Evolutionary conservation across 371 early-diverging fungal genomes (phyloP).

Genomic region (Lichtheimia ramosa): DNA sequence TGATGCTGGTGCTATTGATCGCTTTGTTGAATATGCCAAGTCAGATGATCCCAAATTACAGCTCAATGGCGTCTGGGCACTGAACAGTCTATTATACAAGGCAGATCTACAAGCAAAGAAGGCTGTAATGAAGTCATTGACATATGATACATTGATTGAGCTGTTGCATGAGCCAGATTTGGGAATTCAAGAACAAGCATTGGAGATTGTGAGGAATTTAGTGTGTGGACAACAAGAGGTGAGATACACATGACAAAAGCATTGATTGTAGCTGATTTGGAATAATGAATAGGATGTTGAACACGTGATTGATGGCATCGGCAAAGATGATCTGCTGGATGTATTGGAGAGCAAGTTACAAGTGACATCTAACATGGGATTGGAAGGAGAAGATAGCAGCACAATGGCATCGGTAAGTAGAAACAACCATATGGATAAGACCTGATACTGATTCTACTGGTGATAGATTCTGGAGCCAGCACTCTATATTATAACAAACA

Average conservation of each 20-base stretch:
- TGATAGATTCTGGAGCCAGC: constrained; percentile 41
- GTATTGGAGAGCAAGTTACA: constrained; percentile 71
- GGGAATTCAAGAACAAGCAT: constrained; percentile 76
- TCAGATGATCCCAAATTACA: constrained; percentile 54
- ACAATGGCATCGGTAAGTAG: constrained; percentile 23
- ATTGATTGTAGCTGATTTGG: too few relatives aligned
- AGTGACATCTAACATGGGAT: constrained; percentile 35
- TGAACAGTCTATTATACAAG: constrained; percentile 80
- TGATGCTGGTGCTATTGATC: constrained; percentile 76
- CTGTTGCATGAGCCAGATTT: constrained; percentile 65
- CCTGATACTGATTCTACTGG: not conserved
- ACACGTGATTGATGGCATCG: constrained; percentile 70
- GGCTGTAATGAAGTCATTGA: constrained; percentile 68
- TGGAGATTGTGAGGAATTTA: constrained; percentile 80
- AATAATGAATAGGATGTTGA: constrained; percentile 56
- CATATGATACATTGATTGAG: constrained; percentile 62
- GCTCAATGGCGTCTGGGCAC: constrained; percentile 82
- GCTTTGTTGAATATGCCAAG: constrained; percentile 66
- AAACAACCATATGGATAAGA: not conserved
- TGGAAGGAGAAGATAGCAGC: constrained; percentile 26
- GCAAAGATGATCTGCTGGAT: constrained; percentile 58
- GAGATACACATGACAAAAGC: constrained; percentile 6
- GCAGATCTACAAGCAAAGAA: constrained; percentile 70
- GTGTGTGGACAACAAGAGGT: constrained; percentile 65
- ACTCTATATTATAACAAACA: constrained; percentile 71